Base-by-base conservation (phyloP, 495 filamentous ascomycete species). In the Penicillium lagena region DNA sequence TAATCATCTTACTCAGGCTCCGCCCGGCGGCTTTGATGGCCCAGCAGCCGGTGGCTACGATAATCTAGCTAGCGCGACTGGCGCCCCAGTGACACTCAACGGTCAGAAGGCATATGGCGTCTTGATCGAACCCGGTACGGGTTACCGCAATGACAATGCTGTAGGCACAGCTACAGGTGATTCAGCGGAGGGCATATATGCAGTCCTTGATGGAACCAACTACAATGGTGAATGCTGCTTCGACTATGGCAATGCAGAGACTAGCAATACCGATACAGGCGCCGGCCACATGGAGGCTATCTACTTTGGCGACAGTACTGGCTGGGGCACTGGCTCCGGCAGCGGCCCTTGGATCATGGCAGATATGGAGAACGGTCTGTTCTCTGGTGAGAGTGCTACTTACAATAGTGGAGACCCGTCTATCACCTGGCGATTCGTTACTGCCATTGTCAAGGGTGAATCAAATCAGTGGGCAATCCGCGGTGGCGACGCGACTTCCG, bases 231-330 rank as follows among this genome's bases (percentile, higher is more conserved):
- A 28, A 29, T 81, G 78, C 67, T 81, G 78, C 64, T 81, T 79
- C 49, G 78, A 81, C 59, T 81, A 81, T 40, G 78, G 77, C 41
- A 81, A 81, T 39, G 77, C 77, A 36, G 78, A 81, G 61, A 71
- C 63, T 14, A 77, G 52, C 54, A 73, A 57, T 46, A 55, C 17
- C 10, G 77, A 80, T 48, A 80, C 75, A 1, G 78, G 78, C 35
- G 67, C 68, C 45, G 76, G 71, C 45, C 77, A 80, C 47, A 80
- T 81, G 78, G 78, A 81, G 57, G 74, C 77, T 31, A 73, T 81
- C 57, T 81, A 81, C 66, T 80, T 57, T 56, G 78, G 78, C 31
- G 56, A 57, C 43, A 62, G 46, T 52, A 72, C 62, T 9, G 43
- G 31, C 56, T 79, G 71, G 74, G 78, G 77, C 29, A 61, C 52